Evolutionary conservation across 495 filamentous ascomycete genomes (phyloP).

Genomic region (Podospora bellae-mahoneyi): DNA sequence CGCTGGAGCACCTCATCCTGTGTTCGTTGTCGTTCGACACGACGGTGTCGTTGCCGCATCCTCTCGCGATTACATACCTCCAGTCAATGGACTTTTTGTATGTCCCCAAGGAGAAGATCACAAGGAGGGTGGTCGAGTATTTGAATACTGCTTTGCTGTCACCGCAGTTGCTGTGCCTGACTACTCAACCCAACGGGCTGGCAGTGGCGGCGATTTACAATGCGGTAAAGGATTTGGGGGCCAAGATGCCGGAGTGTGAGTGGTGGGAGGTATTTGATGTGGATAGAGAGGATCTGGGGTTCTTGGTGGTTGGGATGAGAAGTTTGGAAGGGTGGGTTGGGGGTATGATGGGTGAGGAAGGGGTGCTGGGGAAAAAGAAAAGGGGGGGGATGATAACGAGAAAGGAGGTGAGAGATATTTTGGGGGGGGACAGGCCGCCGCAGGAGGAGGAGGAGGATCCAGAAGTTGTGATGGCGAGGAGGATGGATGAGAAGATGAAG

Average conservation of each 20-base stretch:
- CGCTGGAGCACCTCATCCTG: constrained; percentile 70
- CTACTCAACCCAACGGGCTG: constrained; percentile 80
- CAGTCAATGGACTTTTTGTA: constrained; percentile 70
- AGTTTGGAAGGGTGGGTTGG: constrained; percentile 72
- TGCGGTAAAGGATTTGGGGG: constrained; percentile 71
- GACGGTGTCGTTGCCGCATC: constrained; percentile 78
- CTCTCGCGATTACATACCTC: constrained; percentile 87
- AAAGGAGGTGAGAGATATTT: constrained; percentile 24
- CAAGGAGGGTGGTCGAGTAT: constrained; percentile 64
- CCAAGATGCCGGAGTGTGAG: constrained; percentile 72
- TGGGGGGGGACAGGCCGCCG: constrained; percentile 26
- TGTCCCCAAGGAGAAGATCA: constrained; percentile 43
- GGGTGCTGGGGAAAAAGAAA: constrained; percentile 24
- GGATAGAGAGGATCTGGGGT: constrained; percentile 93
- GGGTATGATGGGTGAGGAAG: constrained; percentile 39
- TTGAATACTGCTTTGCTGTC: constrained; percentile 80
- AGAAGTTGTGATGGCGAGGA: constrained; percentile 58
- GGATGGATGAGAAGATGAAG: constrained; percentile 53
- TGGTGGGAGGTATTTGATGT: constrained; percentile 99
- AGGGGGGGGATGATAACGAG: constrained; percentile 39
- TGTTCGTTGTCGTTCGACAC: constrained; percentile 75
- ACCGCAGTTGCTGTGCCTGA: constrained; percentile 85
- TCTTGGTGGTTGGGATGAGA: constrained; percentile 80
- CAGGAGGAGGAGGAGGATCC: constrained; percentile 49
- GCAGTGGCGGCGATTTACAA: constrained; percentile 89